Evolutionary conservation across 1,284 basidiomycete genomes (phyloP).

Genomic region (Coniferiporia sulphurascens): DNA sequence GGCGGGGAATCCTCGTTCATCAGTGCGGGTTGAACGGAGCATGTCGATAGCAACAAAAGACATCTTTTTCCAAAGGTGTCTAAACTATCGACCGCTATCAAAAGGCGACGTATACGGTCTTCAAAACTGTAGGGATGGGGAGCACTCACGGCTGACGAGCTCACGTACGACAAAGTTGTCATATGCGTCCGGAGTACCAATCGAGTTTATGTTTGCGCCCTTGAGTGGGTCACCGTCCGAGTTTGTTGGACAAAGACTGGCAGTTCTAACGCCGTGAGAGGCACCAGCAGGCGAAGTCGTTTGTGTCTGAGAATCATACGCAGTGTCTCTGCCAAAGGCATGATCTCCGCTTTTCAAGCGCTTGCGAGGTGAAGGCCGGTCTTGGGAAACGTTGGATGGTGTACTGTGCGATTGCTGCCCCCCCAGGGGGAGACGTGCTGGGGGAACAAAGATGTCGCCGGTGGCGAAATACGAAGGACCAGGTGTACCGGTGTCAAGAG

Average conservation of each 20-base stretch:
- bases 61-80: neutral
- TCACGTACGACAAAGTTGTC: constrained; percentile 51
- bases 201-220: neutral
- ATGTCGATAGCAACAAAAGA: neutral
- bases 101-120: constrained; percentile 4
- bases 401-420: neutral
- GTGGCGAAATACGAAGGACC: constrained; percentile 1
- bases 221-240: neutral
- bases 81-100: constrained; percentile 7
- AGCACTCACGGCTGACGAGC: constrained; percentile 61
- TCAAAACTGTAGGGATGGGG: neutral
- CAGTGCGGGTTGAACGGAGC: constrained; percentile 2
- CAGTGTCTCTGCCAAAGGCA: neutral
- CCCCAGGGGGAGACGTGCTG: neutral
- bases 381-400: neutral
- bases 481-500: neutral
- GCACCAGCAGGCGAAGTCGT: neutral
- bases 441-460: neutral
- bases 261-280: neutral
- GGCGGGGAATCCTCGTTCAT: neutral
- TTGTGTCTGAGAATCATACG: neutral
- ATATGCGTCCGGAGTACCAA: neutral
- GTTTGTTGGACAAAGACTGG: neutral
- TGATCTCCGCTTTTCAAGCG: constrained; percentile 2
- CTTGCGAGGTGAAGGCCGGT: constrained; percentile 2